phyloP scores from a whole-genome alignment of 2,329 filamentous ascomycete genomes.

The Plectosphaerella sp. region DNA sequence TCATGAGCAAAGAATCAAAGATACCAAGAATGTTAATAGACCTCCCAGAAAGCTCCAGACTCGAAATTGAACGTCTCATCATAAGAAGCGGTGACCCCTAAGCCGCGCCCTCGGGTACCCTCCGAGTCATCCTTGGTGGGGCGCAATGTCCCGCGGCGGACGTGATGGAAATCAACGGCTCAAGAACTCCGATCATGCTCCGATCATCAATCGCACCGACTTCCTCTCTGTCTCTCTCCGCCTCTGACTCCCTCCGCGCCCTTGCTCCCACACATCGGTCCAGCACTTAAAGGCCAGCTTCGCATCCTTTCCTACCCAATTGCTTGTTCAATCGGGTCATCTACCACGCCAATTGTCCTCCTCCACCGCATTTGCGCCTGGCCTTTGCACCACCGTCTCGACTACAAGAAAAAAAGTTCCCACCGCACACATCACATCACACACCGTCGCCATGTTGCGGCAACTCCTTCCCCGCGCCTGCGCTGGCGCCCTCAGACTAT shows the following conservation, averaged over 20 bases:
- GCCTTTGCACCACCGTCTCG: background rate
- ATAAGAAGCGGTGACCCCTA: too few species aligned
- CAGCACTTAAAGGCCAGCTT: background rate
- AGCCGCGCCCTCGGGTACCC: too few species aligned
- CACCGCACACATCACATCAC: background rate
- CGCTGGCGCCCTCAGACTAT: constrained; percentile 18
- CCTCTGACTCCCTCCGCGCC: background rate
- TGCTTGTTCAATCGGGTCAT: background rate
- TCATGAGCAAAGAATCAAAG: too few species aligned
- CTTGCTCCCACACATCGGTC: background rate
- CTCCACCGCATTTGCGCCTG: background rate
- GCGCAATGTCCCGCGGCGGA: background rate
- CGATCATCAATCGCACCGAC: constrained; percentile 7
- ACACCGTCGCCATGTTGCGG: constrained; percentile 35
- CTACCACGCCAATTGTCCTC: constrained; percentile 1
- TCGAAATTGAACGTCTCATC: too few species aligned
- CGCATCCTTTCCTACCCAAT: background rate
- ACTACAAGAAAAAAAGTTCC: background rate
- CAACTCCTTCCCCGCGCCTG: constrained; percentile 36
- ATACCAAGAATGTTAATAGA: too few species aligned
- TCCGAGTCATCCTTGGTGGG: too few species aligned
- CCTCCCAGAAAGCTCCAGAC: too few species aligned
- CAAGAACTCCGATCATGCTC: constrained; percentile 21
- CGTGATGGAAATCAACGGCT: constrained; percentile 13
- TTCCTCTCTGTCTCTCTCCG: background rate